Base-by-base conservation (phyloP, 768 basidiomycete genomes). In the Phlegmacium glaucopus region DNA sequence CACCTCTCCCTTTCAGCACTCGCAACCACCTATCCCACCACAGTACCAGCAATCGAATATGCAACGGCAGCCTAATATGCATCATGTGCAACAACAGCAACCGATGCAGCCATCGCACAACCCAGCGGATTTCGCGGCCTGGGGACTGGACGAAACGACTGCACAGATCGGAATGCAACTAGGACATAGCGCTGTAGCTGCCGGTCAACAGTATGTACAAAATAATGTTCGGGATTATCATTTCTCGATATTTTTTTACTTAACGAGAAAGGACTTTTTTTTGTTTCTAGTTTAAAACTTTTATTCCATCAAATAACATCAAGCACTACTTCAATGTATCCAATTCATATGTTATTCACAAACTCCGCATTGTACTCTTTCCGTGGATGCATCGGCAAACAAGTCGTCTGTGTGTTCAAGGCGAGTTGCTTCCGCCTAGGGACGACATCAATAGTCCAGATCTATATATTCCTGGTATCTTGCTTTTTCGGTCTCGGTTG, bases 391-490 rank as follows among this genome's bases (percentile, higher is more conserved):
- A 98, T 62, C 81, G 78, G 48, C 89, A 93, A 88, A 77, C 83
- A 1, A 76, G 95, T 7, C 80, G 82, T n/a, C 56, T 51, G 6
- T 83, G 52, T 67, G 74, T 48, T 0, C 78, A 82, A 56, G 78
- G 79, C 4, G 90, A 94, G 58, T 98, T 85, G 81, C 82, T 87
- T 44, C 72, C 90, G 4, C 96, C 96, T 2, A 72, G 95, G 45
- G 93, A 97, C 29, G 96, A 99, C 60, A 80, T 98, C 55, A 98
- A 98, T 58, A 87, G 83, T 46, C 96, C 96, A 0, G 96, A 99
- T 69, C 70, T 99, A 15, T 99, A 99, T 64, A 98, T 99, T 52
- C 96, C 96, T 2, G 74, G 93, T 93, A 30, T 45, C 51, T 47
- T 35, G 4, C 30, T 46, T 35, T 32, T n/a, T n/a, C n/a, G n/a